Evolutionary conservation across 1,139 yeast species (phyloP).

Genomic region (Suhomyces yuchorum): DNA sequence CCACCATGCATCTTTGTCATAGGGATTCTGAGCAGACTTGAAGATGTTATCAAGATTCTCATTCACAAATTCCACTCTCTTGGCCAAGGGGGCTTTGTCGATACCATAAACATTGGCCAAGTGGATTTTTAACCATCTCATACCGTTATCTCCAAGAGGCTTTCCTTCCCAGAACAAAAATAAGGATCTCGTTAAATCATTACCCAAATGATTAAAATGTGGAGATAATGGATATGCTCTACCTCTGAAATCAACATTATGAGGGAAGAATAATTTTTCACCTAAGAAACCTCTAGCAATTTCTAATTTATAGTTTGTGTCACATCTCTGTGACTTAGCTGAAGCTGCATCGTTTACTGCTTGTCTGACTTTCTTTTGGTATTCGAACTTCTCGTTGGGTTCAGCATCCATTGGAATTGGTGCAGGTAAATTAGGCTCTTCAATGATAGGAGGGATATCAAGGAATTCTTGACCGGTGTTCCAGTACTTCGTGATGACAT

Average conservation of each 20-base stretch:
- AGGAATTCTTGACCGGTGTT: slow-evolving; percentile 77
- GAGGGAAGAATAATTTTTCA: slow-evolving; percentile 91
- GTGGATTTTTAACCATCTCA: slow-evolving; percentile 89
- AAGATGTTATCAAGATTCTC: slow-evolving; percentile 61
- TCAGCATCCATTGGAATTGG: slow-evolving; percentile 69
- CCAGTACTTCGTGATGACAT: slow-evolving; percentile 78
- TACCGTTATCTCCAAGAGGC: slow-evolving; percentile 71
- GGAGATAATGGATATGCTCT: slow-evolving; percentile 95
- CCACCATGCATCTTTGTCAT: slow-evolving; percentile 72
- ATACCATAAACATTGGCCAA: slow-evolving; percentile 85
- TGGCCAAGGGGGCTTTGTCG: slow-evolving; percentile 79
- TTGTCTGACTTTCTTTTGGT: slow-evolving; percentile 62
- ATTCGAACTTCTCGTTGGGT: slow-evolving; percentile 68
- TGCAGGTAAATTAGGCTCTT: slow-evolving; percentile 59
- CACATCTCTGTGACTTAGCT: slow-evolving; percentile 87
- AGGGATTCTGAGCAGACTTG: slow-evolving; percentile 74
- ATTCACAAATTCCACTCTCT: slow-evolving; percentile 73
- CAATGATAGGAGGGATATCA: slow-evolving; percentile 71
- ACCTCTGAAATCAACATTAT: slow-evolving; percentile 92
- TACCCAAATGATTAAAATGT: slow-evolving; percentile 78
- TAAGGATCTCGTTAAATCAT: slow-evolving; percentile 85
- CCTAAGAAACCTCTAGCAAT: slow-evolving; percentile 92
- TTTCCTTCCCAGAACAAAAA: slow-evolving; percentile 88
- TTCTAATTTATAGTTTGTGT: slow-evolving; percentile 87
- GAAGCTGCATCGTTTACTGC: slow-evolving; percentile 63